Conservation (phyloP, 2,329 filamentous ascomycete genomes). For the Chaetomium olivaceum region DNA sequence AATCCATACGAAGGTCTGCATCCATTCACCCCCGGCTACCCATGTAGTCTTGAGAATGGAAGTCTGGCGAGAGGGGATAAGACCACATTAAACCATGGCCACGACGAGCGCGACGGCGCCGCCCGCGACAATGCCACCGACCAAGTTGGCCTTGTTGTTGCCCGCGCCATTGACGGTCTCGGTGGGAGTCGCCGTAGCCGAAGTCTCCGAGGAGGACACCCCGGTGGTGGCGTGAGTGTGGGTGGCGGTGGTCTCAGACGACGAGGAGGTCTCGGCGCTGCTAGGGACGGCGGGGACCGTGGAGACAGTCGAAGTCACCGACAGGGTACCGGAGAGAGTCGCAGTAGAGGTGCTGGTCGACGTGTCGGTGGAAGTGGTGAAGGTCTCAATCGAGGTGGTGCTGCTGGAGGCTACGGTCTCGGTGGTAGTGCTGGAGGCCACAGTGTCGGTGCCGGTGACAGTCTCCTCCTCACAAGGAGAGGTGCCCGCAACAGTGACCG, state of each 20-base stretch:
- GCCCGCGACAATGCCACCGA: conserved; percentile 13
- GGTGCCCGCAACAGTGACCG: not conserved
- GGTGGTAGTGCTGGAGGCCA: conserved; percentile 2
- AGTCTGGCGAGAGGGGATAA: not conserved
- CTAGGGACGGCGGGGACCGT: not conserved
- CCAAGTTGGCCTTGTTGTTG: conserved; percentile 9
- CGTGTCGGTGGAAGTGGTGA: conserved; percentile 4
- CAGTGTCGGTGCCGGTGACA: not conserved
- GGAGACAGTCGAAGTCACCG: not conserved
- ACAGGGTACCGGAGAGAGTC: conserved; percentile 3
- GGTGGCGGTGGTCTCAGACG: not conserved
- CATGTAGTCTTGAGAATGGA: not conserved
- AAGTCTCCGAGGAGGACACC: conserved; percentile 7
- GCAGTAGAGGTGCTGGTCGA: conserved; percentile 2
- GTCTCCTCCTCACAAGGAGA: conserved; percentile 3
- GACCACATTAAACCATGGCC: conserved; percentile 6
- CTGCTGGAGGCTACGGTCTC: not conserved
- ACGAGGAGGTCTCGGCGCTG: conserved; percentile 5
- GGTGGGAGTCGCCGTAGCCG: conserved; percentile 4
- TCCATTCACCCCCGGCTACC: not conserved
- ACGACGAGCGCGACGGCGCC: conserved; percentile 13
- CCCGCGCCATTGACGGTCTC: conserved; percentile 11
- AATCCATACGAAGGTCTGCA: not conserved
- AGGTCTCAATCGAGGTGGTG: not conserved
- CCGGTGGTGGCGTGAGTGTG: not conserved